Base-by-base conservation (phyloP, 176 grass and related monocot genomes). In the Hsuehochloa calcarea region DNA sequence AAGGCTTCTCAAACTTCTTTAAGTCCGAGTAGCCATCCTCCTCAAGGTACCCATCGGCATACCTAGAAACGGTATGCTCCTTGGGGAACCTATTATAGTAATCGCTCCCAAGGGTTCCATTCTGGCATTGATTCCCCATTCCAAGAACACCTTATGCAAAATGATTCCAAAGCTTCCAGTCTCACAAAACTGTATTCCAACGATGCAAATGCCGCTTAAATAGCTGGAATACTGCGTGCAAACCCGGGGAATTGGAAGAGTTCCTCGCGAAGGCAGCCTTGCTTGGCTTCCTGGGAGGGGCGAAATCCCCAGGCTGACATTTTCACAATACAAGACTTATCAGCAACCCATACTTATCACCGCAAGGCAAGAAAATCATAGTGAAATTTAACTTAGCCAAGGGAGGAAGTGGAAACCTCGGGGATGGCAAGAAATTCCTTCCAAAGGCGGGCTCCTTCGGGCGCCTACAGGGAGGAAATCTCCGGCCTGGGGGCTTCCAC, bases 121-220 rank as follows among this genome's bases (percentile, higher is more conserved):
- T 91, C 72, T 87, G 86, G 86, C 86, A 88, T 51, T 82, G 85
- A 29, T 91, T 91, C 27, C 89, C 89, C 89, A 91, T 91, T 14
- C 14, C 76, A 45, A 70, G 13, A 87, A 70, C 74, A 38, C 85
- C 60, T 52, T 84, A 54, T 61, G n/a, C 51, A 64, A 64, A 46
- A 5, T 20, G 68, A 64, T 1, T 55, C 54, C 2, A 26, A 67
- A 46, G 51, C 70, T 84, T 27, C 75, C 81, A 87, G 89, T 54
- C 85, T 87, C 81, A 84, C 63, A 87, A 25, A 70, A 65, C 19
- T 80, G 62, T 39, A 39, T 70, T 52, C 22, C 35, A 16, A 3
- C 8, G 72, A 47, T 65, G 65, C 83, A 78, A 70, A 65, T 46
- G 23, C 25, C 6, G 6, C 37, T 84, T 84, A 87, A 80, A 87